phyloP scores from a whole-genome alignment of 2,329 filamentous ascomycete species.

The Polychaeton citri region DNA sequence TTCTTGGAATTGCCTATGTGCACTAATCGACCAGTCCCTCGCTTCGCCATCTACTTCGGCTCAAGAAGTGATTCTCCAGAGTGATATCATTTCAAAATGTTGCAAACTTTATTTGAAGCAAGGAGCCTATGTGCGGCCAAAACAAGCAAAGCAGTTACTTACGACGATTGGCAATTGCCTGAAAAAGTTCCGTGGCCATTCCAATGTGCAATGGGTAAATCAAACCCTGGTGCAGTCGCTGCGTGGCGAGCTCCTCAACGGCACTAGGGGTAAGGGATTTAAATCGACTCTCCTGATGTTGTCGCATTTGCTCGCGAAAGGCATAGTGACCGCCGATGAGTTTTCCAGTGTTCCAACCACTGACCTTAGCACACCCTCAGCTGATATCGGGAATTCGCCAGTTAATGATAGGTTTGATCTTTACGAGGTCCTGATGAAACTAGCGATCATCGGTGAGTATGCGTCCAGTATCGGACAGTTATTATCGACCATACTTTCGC shows the following conservation, averaged over 20 bases:
- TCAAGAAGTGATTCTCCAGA: conserved; percentile 19
- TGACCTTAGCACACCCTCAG: too few relatives aligned
- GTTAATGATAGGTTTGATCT: conserved; percentile 1
- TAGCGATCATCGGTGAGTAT: conserved; percentile 14
- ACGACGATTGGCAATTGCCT: conserved; percentile 25
- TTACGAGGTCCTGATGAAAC: conserved; percentile 1
- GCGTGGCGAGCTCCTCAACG: conserved; percentile 19
- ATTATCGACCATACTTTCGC: conserved; percentile 9
- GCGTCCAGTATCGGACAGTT: conserved; percentile 19
- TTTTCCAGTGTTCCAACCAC: neutral
- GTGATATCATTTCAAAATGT: conserved; percentile 24
- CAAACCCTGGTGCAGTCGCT: neutral
- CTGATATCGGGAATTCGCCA: neutral
- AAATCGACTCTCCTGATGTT: conserved; percentile 3
- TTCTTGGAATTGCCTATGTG: conserved; percentile 34
- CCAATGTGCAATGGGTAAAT: neutral
- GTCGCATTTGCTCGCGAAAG: neutral
- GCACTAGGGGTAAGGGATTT: conserved; percentile 2
- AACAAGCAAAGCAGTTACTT: conserved; percentile 34
- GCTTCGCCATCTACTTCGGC: conserved; percentile 17
- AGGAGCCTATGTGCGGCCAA: conserved; percentile 30
- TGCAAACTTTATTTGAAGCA: conserved; percentile 30
- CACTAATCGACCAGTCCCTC: conserved; percentile 28
- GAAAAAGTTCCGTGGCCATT: conserved; percentile 8
- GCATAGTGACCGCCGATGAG: neutral